Evolutionary conservation across 139 green algal species (phyloP).

Genomic region (Limnomonas spitsbergensis): DNA sequence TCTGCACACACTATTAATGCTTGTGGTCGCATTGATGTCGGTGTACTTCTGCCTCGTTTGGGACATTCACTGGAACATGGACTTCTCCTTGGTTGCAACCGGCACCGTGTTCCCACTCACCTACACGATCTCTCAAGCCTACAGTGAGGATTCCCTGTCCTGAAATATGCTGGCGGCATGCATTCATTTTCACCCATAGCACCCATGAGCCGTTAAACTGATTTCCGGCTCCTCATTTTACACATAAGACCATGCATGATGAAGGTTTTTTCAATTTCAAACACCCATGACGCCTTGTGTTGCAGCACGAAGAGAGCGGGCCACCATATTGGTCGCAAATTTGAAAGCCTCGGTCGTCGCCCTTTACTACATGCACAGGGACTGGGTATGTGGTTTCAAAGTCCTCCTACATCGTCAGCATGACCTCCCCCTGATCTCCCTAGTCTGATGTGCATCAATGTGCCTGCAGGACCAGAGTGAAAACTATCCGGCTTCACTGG

Average conservation of each 20-base stretch:
- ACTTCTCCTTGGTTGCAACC: conserved; percentile 2
- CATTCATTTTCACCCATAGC: not conserved
- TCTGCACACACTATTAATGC: not conserved
- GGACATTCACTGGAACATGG: conserved; percentile 8
- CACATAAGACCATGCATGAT: not conserved
- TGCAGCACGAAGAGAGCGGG: conserved; percentile 28
- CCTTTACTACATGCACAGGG: conserved; percentile 49
- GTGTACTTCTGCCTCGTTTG: not conserved
- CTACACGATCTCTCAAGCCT: conserved; percentile 7
- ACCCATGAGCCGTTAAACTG: not conserved
- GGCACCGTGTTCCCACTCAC: conserved; percentile 9
- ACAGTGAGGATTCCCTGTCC: not conserved
- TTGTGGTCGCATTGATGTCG: not conserved
- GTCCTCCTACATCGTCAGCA: not conserved
- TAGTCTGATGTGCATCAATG: not conserved
- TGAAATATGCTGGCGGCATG: not conserved
- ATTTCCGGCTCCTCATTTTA: not conserved
- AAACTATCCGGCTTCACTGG: conserved; percentile 34
- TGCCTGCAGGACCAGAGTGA: conserved; percentile 29
- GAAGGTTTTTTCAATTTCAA: not conserved
- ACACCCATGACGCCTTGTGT: not conserved
- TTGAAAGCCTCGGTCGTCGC: conserved; percentile 38
- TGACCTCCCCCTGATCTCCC: not conserved
- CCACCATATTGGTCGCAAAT: conserved; percentile 32
- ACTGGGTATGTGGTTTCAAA: conserved; percentile 19